Evolutionary conservation across 83 land plant species (phyloP).

Genomic region (Picea abies): DNA sequence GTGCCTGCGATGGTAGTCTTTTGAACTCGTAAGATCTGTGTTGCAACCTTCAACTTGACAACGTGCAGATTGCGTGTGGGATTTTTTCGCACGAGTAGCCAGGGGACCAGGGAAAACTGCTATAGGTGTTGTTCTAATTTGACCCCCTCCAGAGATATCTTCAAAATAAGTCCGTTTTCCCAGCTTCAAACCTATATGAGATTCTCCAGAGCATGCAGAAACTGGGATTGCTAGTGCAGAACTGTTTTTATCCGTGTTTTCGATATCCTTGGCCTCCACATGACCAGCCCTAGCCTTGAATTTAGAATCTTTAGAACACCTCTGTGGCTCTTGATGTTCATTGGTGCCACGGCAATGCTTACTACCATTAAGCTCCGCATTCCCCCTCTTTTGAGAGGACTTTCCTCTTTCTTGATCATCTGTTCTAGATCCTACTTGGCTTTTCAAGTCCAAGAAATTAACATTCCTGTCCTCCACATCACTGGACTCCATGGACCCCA

Average conservation of each 20-base stretch:
- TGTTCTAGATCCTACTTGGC: constrained; percentile 1
- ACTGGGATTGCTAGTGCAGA: neutral
- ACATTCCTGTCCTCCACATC: neutral
- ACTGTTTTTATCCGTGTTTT: constrained; percentile 1
- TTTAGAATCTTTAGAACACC: neutral
- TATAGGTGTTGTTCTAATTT: too few relatives aligned
- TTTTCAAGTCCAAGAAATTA: constrained; percentile 6
- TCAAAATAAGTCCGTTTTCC: constrained; percentile 40
- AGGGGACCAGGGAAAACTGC: neutral
- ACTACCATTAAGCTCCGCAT: neutral
- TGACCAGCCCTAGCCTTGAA: neutral
- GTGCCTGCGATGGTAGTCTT: constrained; percentile 61
- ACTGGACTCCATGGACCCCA: constrained; percentile 4
- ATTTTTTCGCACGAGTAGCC: neutral
- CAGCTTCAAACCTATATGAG: constrained; percentile 24
- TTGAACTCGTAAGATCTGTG: constrained; percentile 52
- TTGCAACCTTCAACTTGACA: constrained; percentile 73
- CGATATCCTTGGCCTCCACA: neutral
- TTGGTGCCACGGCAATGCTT: neutral
- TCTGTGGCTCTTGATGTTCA: neutral
- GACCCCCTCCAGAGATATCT: constrained; percentile 11
- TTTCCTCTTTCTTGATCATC: neutral
- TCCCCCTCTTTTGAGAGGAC: neutral
- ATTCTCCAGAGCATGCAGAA: neutral
- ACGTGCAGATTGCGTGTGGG: constrained; percentile 20